Percentiles rank a stretch among this genome's conserved stretches.
phyloP scores from a whole-genome alignment of 768 basidiomycete genomes.

The Suillus sp. region DNA sequence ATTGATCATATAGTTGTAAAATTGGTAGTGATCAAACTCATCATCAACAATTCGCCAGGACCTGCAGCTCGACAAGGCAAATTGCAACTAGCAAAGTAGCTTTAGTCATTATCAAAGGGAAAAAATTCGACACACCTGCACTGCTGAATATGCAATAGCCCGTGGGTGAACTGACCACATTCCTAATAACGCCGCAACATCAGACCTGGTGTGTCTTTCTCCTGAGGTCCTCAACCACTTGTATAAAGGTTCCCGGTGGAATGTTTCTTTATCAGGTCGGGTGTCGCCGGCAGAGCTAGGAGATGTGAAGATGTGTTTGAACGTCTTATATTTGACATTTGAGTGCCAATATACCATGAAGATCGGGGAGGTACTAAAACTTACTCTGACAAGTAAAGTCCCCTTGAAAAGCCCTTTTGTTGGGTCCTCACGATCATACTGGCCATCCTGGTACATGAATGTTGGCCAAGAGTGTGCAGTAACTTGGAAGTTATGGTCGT shows the following conservation, averaged over 20 bases:
- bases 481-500: background rate
- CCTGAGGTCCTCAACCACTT: slow-evolving; percentile 4
- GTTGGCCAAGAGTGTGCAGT: background rate
- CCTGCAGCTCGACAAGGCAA: background rate
- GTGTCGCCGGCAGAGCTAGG: slow-evolving; percentile 19
- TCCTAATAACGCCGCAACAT: slow-evolving; percentile 13
- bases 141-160: slow-evolving; percentile 27
- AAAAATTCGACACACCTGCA: slow-evolving; percentile 19
- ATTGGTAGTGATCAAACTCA: slow-evolving; percentile 16
- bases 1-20: slow-evolving; percentile 18
- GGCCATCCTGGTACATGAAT: slow-evolving; percentile 19
- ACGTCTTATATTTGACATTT: slow-evolving; percentile 8
- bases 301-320: slow-evolving; percentile 23
- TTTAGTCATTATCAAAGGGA: no score
- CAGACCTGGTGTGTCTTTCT: slow-evolving; percentile 13
- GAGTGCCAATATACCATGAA: background rate
- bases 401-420: slow-evolving; percentile 23
- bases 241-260: background rate
- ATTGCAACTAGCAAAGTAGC: no score
- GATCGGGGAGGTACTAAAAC: background rate
- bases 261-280: background rate
- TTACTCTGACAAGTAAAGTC: slow-evolving; percentile 19
- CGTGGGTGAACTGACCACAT: slow-evolving; percentile 19
- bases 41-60: slow-evolving; percentile 15
- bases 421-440: slow-evolving; percentile 16